Percentiles rank a stretch among this genome's conserved stretches.
phyloP scores from a whole-genome alignment of 108 stramenopile species.

The Fragilaria crotonensis region DNA sequence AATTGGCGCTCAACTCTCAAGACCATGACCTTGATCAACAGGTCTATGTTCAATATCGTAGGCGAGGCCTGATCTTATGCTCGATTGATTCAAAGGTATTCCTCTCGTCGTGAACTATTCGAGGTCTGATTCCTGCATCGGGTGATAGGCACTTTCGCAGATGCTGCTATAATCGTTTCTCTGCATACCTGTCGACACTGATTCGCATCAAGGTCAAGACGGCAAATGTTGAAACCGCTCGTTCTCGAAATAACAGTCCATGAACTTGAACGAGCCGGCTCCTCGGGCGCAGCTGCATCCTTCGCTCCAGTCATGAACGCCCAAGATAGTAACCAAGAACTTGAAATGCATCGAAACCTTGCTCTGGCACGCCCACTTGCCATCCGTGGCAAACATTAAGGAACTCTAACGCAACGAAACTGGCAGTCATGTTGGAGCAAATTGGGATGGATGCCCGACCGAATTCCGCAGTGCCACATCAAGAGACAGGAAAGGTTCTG shows the following conservation, averaged over 20 bases:
- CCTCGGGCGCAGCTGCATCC: too few species aligned
- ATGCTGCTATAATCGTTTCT: constrained; percentile 93
- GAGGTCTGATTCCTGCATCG: constrained; percentile 55
- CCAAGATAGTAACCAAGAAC: constrained; percentile 89
- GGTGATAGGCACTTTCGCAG: constrained; percentile 91
- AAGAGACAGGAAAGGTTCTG: too few species aligned
- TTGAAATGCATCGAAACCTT: constrained; percentile 91
- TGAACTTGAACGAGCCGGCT: too few species aligned
- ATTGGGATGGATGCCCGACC: constrained; percentile 88
- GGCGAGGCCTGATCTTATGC: constrained; percentile 94
- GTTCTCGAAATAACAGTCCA: constrained; percentile 23
- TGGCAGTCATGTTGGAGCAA: constrained; percentile 74
- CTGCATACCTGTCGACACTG: constrained; percentile 82
- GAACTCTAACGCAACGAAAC: constrained; percentile 85
- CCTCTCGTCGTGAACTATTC: constrained; percentile 62
- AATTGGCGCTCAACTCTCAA: constrained; percentile 64
- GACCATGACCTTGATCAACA: constrained; percentile 69
- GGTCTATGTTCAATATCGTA: constrained; percentile 76
- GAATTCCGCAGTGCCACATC: too few species aligned
- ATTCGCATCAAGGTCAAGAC: constrained; percentile 81
- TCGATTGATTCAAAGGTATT: constrained; percentile 76
- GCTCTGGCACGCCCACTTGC: constrained; percentile 92
- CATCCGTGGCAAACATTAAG: constrained; percentile 82
- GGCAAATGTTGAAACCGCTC: constrained; percentile 31
- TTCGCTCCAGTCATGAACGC: constrained; percentile 90